Base-by-base conservation (phyloP, 495 filamentous ascomycete genomes). In the Podospora comata region DNA sequence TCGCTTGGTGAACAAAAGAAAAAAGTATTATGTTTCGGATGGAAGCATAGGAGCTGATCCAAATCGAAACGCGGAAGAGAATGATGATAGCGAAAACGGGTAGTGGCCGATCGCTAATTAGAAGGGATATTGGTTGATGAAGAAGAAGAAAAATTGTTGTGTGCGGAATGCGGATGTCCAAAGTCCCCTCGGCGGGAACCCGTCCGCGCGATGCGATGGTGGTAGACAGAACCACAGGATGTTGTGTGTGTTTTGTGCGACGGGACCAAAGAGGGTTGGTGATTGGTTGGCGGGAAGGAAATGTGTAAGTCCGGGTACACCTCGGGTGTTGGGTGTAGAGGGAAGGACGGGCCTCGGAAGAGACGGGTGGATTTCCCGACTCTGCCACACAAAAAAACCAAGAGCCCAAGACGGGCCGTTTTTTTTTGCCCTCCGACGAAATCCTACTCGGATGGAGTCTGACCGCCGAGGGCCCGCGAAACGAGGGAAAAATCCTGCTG, bases 161-260 rank as follows among this genome's bases (percentile, higher is more conserved):
- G 19, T 56, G 15, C 15, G 54, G 19, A 56, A 56, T 19, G 55
- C 23, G n/a, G n/a, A 15, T 58, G 55, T 58, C n/a, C 23, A 58
- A 58, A 58, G 55, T 58, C 55, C 55, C 55, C 55, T 58, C 55
- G 55, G 55, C 23, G n/a, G 55, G 55, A 58, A 58, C 55, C 55
- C 55, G 55, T 58, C 55, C 55, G 39, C 55, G 39, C 13, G 39
- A 48, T 48, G 39, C 39, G 39, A 48, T 48, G 15, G 39, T 48
- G 39, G 39, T 48, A 48, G 39, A 48, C 39, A 9, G 39, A 48
- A 48, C 39, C 39, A 48, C 39, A 48, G 15, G 9, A 48, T 48
- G 39, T 48, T 48, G 39, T 48, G 39, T 48, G 39, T 48, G 39
- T 48, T 5, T 48, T 48, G 39, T 48, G 39, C 15, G 39, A 48